A percentile compares a stretch with the other conserved stretches of the same genome.
Evolutionary conservation across 108 stramenopile species (phyloP).

Genomic region (Cyclotella choctawhatcheeana): DNA sequence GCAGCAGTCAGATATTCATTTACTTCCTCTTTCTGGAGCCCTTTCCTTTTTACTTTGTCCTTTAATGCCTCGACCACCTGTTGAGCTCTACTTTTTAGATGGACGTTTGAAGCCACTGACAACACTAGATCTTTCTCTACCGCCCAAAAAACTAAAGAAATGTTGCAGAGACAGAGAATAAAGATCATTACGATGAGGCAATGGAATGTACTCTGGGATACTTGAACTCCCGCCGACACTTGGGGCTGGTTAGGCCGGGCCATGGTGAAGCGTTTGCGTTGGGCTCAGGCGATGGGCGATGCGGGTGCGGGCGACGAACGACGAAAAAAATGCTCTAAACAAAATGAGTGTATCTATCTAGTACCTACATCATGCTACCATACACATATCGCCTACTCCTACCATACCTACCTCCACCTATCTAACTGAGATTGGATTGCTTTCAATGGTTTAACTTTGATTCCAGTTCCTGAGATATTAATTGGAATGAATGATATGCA

Average conservation of each 20-base stretch:
- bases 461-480: no score
- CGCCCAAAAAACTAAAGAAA: slow-evolving; percentile 5
- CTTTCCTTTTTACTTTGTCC: not conserved
- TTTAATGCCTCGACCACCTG: not conserved
- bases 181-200: not conserved
- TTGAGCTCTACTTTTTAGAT: slow-evolving; percentile 7
- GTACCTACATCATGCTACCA: no score
- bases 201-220: not conserved
- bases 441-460: no score
- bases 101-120: not conserved
- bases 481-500: no score
- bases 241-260: not conserved
- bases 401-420: no score
- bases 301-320: no score
- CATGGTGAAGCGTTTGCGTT: no score
- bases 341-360: no score
- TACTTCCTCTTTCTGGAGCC: not conserved
- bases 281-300: no score
- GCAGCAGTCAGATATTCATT: not conserved
- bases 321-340: no score
- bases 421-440: no score
- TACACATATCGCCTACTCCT: no score
- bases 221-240: not conserved
- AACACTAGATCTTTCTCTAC: slow-evolving; percentile 8
- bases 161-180: slow-evolving; percentile 8